Percentiles rank a stretch among this genome's conserved stretches.
Conservation (phyloP, 148 eudicot species). For the Beta vulgaris region DNA sequence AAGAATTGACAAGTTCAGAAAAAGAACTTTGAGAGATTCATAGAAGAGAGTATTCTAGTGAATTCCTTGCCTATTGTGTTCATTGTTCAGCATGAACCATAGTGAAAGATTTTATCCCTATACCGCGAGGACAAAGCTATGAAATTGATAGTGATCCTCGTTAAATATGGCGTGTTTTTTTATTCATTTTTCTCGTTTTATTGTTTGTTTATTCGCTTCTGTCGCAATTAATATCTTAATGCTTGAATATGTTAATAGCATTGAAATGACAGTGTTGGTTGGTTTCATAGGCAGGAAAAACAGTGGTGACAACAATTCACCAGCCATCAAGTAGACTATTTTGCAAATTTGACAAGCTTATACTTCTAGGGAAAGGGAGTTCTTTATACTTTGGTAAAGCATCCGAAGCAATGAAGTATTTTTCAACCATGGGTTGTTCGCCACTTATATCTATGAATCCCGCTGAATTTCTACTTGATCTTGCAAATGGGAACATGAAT, state of each 20-base stretch:
- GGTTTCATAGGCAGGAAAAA: constrained; percentile 21
- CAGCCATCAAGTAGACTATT: constrained; percentile 36
- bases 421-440: constrained; percentile 30
- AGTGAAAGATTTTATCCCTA: too few species aligned
- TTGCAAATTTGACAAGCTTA: constrained; percentile 29
- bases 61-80: too few species aligned
- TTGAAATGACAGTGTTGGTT: not conserved
- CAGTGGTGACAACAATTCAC: constrained; percentile 35
- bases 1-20: too few species aligned
- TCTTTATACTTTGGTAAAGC: constrained; percentile 34
- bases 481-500: constrained; percentile 36
- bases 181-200: too few species aligned
- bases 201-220: too few species aligned
- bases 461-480: constrained; percentile 35
- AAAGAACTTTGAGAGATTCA: too few species aligned
- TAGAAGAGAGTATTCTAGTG: too few species aligned
- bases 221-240: too few species aligned
- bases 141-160: too few species aligned
- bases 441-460: constrained; percentile 34
- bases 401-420: constrained; percentile 31
- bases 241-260: not conserved
- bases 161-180: too few species aligned
- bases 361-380: constrained; percentile 33
- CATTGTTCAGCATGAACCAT: too few species aligned
- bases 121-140: too few species aligned